Evolutionary conservation across 2,329 filamentous ascomycete species (phyloP).

Genomic region (Onygenales sp.): DNA sequence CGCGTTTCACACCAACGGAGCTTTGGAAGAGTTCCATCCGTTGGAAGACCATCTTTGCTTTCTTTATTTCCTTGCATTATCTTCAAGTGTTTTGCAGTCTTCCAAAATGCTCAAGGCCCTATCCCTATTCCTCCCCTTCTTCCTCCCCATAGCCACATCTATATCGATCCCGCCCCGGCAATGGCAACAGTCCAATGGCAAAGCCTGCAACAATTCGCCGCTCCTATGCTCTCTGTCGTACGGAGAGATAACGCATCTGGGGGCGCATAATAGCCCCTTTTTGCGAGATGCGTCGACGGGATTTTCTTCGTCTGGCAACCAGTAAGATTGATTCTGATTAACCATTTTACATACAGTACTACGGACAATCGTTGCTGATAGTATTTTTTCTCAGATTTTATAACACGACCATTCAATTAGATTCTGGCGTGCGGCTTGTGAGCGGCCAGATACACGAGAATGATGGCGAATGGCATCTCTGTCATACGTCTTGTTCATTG

Average conservation of each 20-base stretch:
- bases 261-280: constrained; percentile 66
- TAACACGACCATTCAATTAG: constrained; percentile 61
- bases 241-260: constrained; percentile 67
- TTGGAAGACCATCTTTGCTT: too few relatives aligned
- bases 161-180: too few relatives aligned
- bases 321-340: constrained; percentile 36
- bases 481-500: constrained; percentile 58
- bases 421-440: constrained; percentile 61
- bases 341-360: background rate
- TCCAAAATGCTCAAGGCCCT: too few relatives aligned
- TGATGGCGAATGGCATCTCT: constrained; percentile 53
- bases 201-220: constrained; percentile 73
- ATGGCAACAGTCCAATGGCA: background rate
- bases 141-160: too few relatives aligned
- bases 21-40: too few relatives aligned
- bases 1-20: too few relatives aligned
- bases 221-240: constrained; percentile 61
- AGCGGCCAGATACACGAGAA: constrained; percentile 61
- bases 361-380: background rate
- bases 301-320: constrained; percentile 59
- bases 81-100: too few relatives aligned
- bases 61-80: too few relatives aligned
- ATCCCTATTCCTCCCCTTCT: too few relatives aligned
- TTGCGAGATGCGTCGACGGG: constrained; percentile 53
- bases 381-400: constrained; percentile 32